These are phyloP conservation scores for Pachyrhizus erosus DNA, from an alignment of 306 rosid species.

Conservation along the genomic window DNA sequence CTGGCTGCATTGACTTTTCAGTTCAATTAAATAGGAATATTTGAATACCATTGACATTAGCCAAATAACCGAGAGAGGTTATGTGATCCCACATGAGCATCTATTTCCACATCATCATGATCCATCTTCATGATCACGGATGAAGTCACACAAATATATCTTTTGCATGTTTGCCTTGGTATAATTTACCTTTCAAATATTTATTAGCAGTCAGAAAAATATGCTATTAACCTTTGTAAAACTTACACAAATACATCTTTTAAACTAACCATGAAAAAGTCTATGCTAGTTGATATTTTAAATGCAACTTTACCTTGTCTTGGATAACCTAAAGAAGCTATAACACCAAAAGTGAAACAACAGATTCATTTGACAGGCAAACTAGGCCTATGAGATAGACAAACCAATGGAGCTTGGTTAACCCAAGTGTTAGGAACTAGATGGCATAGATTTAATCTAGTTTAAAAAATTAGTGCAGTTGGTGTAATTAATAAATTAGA, in stretches of 20 bases:
- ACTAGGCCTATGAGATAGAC: conserved; percentile 5
- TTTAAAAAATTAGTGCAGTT: background rate
- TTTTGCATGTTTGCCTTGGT: background rate
- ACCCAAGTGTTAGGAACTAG: conserved; percentile 11
- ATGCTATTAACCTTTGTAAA: background rate
- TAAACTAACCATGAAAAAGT: background rate
- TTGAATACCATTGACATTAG: background rate
- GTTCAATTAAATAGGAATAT: background rate
- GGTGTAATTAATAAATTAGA: background rate
- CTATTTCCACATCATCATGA: background rate
- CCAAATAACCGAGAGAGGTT: background rate
- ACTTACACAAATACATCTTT: background rate
- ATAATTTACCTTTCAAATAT: background rate
- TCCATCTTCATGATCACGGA: background rate
- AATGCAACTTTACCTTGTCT: background rate
- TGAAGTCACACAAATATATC: background rate
- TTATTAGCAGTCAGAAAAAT: background rate
- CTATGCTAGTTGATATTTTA: conserved; percentile 6
- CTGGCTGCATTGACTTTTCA: background rate
- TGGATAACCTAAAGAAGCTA: background rate
- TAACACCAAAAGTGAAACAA: conserved; percentile 19
- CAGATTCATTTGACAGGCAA: conserved; percentile 22
- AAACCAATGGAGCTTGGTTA: background rate
- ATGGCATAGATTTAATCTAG: background rate
- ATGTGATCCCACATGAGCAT: background rate